These are phyloP conservation scores for Boletellus ananas DNA, from an alignment of 768 basidiomycete genomes.

Conservation along the genomic window DNA sequence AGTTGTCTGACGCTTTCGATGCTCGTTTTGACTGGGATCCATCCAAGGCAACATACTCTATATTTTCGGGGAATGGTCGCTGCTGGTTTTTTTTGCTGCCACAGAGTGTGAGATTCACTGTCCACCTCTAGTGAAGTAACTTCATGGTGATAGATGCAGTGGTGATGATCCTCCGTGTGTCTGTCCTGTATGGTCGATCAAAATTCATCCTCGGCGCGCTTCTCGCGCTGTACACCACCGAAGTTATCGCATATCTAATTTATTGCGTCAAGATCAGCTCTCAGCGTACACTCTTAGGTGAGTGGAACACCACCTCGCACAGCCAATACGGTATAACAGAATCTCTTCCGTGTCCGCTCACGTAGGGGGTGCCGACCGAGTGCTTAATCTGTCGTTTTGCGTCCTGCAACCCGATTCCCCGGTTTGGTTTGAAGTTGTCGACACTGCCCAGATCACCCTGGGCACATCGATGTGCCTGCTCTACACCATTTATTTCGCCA, in stretches of 20 bases:
- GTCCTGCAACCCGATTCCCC: not conserved
- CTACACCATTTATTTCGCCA: not conserved
- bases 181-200: not conserved
- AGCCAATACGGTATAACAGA: not conserved
- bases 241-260: not conserved
- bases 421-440: not conserved
- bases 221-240: not conserved
- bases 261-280: not conserved
- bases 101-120: not conserved
- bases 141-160: not conserved
- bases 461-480: not conserved
- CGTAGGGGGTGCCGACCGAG: not conserved
- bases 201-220: not conserved
- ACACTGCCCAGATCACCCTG: not conserved
- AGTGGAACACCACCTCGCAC: not conserved
- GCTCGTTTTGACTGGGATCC: not conserved
- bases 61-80: not conserved
- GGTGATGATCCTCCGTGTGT: not conserved
- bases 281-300: not conserved
- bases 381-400: not conserved
- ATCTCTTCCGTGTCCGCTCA: not conserved
- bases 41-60: not conserved
- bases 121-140: no score
- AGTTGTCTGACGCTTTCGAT: not conserved
- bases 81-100: not conserved